Percentiles rank a stretch among this genome's conserved stretches.
Conservation (phyloP, 805 yeast species). For the Metschnikowia borealis region DNA sequence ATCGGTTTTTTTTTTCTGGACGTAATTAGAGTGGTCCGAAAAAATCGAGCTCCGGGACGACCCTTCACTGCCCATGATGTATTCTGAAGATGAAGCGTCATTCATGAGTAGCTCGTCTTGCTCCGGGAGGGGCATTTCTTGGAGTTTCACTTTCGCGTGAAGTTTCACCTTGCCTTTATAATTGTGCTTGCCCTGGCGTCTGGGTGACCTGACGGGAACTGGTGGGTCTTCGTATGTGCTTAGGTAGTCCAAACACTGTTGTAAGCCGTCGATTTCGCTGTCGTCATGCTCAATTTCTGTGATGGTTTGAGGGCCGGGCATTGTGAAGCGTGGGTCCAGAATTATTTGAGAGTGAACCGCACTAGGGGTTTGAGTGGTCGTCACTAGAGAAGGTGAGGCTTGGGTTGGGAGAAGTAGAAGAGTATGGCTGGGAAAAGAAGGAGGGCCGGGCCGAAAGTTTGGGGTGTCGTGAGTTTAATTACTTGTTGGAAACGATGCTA, state of each 20-base stretch:
- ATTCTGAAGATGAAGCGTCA: constrained; percentile 10
- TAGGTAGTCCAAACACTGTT: constrained; percentile 7
- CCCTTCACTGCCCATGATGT: constrained; percentile 4
- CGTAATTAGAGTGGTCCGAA: constrained; percentile 3
- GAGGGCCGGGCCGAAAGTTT: too few species aligned
- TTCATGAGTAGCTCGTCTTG: background rate
- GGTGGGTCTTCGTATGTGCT: constrained; percentile 5
- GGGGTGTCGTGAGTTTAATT: background rate
- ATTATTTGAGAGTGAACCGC: background rate
- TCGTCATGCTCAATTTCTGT: constrained; percentile 1
- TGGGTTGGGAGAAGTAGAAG: background rate
- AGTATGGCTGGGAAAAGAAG: background rate
- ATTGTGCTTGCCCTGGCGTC: constrained; percentile 5
- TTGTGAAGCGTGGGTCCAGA: background rate
- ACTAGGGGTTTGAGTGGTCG: background rate
- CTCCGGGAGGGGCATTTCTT: background rate
- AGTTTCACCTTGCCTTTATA: constrained; percentile 1
- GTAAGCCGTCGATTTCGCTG: constrained; percentile 3
- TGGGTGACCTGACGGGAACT: constrained; percentile 14
- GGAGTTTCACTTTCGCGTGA: background rate
- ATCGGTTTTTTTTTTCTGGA: background rate
- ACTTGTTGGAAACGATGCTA: background rate
- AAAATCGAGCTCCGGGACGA: constrained; percentile 14
- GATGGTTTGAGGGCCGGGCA: background rate
- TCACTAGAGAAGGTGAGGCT: background rate